Evolutionary conservation across 129 eudicot genomes (phyloP).

Genomic region (Deinandra increscens): DNA sequence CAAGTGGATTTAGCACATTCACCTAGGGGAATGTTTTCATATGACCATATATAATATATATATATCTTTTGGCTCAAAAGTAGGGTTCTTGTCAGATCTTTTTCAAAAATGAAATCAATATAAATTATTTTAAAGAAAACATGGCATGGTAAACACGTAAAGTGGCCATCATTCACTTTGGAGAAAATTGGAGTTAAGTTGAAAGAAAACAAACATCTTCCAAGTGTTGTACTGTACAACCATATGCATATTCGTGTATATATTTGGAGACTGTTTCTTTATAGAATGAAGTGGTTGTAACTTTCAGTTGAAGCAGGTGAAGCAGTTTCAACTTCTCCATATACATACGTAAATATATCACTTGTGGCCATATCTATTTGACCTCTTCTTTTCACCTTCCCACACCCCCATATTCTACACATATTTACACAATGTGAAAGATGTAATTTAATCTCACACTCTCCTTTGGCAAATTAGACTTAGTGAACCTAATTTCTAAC

Average conservation of each 20-base stretch:
- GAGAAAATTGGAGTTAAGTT: conserved; percentile 14
- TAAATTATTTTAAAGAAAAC: conserved; percentile 38
- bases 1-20: conserved; percentile 41
- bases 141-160: conserved; percentile 43
- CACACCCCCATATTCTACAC: background rate
- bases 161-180: conserved; percentile 40
- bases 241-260: conserved; percentile 13
- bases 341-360: background rate
- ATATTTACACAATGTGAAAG: too few species aligned
- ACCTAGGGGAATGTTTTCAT: conserved; percentile 76
- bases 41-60: conserved; percentile 26
- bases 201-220: conserved; percentile 30
- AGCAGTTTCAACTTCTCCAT: conserved; percentile 34
- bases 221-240: conserved; percentile 25
- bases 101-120: conserved; percentile 30
- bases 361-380: conserved; percentile 20
- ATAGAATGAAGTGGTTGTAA: conserved; percentile 28
- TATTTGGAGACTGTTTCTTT: conserved; percentile 24
- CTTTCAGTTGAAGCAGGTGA: conserved; percentile 47
- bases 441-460: too few species aligned
- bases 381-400: conserved; percentile 11
- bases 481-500: too few species aligned
- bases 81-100: conserved; percentile 64
- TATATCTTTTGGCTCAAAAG: conserved; percentile 33
- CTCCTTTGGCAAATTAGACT: too few species aligned